Conservation (phyloP, 345 rosid species). For the Eucalyptus camaldulensis region DNA sequence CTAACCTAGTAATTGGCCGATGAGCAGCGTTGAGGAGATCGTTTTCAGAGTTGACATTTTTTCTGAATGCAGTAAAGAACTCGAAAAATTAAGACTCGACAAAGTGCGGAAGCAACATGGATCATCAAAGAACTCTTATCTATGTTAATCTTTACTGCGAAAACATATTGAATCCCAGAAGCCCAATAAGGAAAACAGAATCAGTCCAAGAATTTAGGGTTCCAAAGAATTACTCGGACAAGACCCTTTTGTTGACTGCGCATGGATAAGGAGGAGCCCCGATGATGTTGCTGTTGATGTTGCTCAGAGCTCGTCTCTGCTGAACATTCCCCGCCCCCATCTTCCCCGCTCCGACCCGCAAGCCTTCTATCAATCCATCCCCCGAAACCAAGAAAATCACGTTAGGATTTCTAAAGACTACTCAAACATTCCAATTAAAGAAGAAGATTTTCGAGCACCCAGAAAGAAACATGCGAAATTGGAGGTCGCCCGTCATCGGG, state of each 20-base stretch:
- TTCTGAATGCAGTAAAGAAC: slow-evolving; percentile 10
- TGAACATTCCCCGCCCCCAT: slow-evolving; percentile 24
- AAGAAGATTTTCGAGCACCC: neutral
- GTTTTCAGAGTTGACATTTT: slow-evolving; percentile 28
- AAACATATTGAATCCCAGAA: neutral
- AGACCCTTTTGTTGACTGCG: slow-evolving; percentile 54
- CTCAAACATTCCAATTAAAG: neutral
- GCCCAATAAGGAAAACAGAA: neutral
- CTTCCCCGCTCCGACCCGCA: slow-evolving; percentile 50
- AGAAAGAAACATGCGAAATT: neutral
- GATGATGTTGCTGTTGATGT: slow-evolving; percentile 50
- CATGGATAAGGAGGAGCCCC: slow-evolving; percentile 56
- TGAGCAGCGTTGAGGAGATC: slow-evolving; percentile 43
- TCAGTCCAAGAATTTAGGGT: neutral
- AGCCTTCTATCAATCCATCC: slow-evolving; percentile 21
- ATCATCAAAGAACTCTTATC: neutral
- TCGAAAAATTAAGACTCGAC: neutral
- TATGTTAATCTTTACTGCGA: neutral
- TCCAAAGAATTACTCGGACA: slow-evolving; percentile 36
- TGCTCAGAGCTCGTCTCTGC: slow-evolving; percentile 66
- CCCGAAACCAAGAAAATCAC: neutral
- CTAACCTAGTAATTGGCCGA: slow-evolving; percentile 83
- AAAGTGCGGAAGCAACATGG: neutral
- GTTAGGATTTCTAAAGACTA: neutral
- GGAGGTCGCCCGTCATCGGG: neutral